These are phyloP conservation scores for Tetradesmus obliquus DNA, from an alignment of 139 green algal species.

Conservation along the genomic window DNA sequence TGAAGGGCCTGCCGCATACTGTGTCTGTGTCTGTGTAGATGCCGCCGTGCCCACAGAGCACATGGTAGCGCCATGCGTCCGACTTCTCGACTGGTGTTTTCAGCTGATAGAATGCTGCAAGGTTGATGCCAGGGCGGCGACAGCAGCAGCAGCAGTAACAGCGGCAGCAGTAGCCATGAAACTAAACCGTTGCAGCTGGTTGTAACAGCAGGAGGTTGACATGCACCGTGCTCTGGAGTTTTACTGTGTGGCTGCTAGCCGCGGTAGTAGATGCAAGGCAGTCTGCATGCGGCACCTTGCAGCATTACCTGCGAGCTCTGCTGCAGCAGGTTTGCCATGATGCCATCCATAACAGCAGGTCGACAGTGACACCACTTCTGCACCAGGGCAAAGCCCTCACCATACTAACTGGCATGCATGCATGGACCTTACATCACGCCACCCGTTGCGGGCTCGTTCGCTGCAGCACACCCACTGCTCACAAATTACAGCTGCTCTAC, in stretches of 20 bases:
- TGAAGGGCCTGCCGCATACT: constrained; percentile 11
- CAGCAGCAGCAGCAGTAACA: not conserved
- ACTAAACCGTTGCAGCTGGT: not conserved
- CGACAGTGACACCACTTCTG: too few species aligned
- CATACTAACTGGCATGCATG: too few species aligned
- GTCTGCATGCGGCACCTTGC: too few species aligned
- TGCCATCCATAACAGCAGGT: too few species aligned
- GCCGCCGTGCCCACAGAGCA: constrained; percentile 44
- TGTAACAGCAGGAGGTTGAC: not conserved
- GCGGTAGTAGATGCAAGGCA: too few species aligned
- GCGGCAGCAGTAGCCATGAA: not conserved
- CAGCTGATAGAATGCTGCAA: constrained; percentile 17
- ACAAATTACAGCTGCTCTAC: not conserved
- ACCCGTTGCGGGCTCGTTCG: not conserved
- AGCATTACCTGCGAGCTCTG: too few species aligned
- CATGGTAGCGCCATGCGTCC: constrained; percentile 41
- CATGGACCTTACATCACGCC: too few species aligned
- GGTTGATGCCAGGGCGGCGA: not conserved
- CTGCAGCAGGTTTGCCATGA: too few species aligned
- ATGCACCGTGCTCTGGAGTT: not conserved
- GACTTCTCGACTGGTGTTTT: constrained; percentile 38
- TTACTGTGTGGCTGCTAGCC: too few species aligned
- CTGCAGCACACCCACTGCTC: not conserved
- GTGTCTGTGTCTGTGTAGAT: constrained; percentile 48
- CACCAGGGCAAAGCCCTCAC: too few species aligned